Conservation (phyloP, 2,329 filamentous ascomycete species). For the Elsinoe perseae region DNA sequence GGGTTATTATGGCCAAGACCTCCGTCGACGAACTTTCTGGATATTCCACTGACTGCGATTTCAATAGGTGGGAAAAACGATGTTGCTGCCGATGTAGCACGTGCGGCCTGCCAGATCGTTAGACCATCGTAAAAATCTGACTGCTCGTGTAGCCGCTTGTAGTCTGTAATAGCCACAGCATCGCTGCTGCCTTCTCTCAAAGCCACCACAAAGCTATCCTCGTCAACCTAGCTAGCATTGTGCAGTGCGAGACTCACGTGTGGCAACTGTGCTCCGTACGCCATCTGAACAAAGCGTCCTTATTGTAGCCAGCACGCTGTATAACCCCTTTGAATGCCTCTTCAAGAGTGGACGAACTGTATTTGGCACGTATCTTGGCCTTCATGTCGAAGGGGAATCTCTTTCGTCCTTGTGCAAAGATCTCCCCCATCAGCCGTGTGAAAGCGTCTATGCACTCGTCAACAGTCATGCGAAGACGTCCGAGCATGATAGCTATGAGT, state of each 20-base stretch:
- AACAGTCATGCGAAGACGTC: conserved; percentile 20
- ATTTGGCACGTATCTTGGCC: neutral
- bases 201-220: neutral
- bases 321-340: conserved; percentile 4
- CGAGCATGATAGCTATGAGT: conserved; percentile 22
- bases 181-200: neutral
- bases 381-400: neutral
- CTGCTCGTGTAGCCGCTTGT: neutral
- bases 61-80: conserved; percentile 27
- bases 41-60: neutral
- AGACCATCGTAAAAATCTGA: neutral
- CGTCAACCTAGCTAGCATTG: neutral
- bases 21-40: conserved; percentile 22
- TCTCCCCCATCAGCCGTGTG: neutral
- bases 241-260: neutral
- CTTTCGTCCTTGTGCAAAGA: neutral
- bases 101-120: conserved; percentile 24
- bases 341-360: neutral
- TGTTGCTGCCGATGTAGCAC: conserved; percentile 29
- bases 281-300: neutral
- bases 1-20: conserved; percentile 42
- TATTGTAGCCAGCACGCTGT: neutral
- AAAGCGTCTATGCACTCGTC: conserved; percentile 19
- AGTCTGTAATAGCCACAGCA: neutral
- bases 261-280: neutral